Base-by-base conservation (phyloP, 352 stramenopile species). In the Phytophthora europaea region DNA sequence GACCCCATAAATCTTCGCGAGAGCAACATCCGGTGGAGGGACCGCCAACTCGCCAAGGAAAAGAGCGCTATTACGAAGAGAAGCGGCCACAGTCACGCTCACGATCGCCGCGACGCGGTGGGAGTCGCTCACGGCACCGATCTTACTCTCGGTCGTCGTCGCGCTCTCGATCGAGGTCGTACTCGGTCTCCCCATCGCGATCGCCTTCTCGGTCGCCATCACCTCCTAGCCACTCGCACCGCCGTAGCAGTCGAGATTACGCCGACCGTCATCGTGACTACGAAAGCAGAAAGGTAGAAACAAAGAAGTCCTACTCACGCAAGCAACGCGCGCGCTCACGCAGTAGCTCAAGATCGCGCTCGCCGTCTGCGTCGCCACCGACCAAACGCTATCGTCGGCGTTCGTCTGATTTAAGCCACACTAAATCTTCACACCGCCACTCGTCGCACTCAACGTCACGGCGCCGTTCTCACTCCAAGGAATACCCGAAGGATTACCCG, bases 61-160 rank as follows among this genome's bases (percentile, higher is more conserved):
- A 73, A 60, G 72, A 74, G 16, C 58, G 62, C 7, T 63, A 75
- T 47, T 73, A 66, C 20, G 56, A 81, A 36, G 59, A 34, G 23
- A 82, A 75, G 16, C 57, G 72, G 38, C 53, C 55, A 18, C 75
- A 67, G 33, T 85, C 76, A 23, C 76, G 75, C 26, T 84, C 79
- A 33, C 72, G 75, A 6, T 87, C 80, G 4, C 74, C 76, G 6
- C 65, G 67, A 22, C 66, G 48, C 48, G 65, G 73, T 60, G 71
- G 26, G 67, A 65, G 59, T 76, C 75, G 67, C 28, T 78, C 68
- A 66, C 70, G 18, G 13, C 80, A 61, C 33, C 72, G 72, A 8
- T 87, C 76, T 18, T 76, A 78, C 65, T 88, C 76, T 1, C 54
- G 73, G 10, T 83, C 79, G 15, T 81, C 70, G 20, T 83, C 85